These are phyloP conservation scores for Neonothopanus nambi DNA, from an alignment of 1,284 basidiomycete species.

Conservation along the genomic window DNA sequence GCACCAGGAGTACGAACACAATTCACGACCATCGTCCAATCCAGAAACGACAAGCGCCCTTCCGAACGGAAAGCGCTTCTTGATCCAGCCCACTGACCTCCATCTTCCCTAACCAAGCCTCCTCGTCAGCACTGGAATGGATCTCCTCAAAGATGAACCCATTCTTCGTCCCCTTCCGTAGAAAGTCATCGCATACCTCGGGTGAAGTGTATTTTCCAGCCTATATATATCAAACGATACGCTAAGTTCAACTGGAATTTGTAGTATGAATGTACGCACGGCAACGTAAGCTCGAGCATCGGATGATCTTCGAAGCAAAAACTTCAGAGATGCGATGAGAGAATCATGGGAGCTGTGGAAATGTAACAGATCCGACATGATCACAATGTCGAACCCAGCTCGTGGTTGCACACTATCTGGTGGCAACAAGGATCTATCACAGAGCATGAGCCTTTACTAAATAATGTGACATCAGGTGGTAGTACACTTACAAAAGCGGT, in stretches of 20 bases:
- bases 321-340: slow-evolving; percentile 50
- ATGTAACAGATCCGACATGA: slow-evolving; percentile 71
- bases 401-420: slow-evolving; percentile 23
- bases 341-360: slow-evolving; percentile 61
- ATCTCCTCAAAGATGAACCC: slow-evolving; percentile 53
- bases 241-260: not conserved
- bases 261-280: slow-evolving; percentile 27
- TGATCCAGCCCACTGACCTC: slow-evolving; percentile 47
- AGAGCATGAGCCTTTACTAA: not conserved
- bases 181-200: slow-evolving; percentile 55
- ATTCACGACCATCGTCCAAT: slow-evolving; percentile 44
- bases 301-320: slow-evolving; percentile 45
- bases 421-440: slow-evolving; percentile 7
- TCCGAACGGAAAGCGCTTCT: slow-evolving; percentile 48
- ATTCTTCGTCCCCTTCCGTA: slow-evolving; percentile 37
- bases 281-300: slow-evolving; percentile 56
- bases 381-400: slow-evolving; percentile 55
- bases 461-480: slow-evolving; percentile 6
- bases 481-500: slow-evolving; percentile 46
- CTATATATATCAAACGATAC: slow-evolving; percentile 22
- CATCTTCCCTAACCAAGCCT: slow-evolving; percentile 50
- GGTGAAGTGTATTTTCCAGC: slow-evolving; percentile 62
- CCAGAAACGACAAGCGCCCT: slow-evolving; percentile 63
- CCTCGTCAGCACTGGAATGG: not conserved
- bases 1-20: too few species aligned